phyloP scores from a whole-genome alignment of 2,329 filamentous ascomycete genomes.

The Parastagonospora nodorum region DNA sequence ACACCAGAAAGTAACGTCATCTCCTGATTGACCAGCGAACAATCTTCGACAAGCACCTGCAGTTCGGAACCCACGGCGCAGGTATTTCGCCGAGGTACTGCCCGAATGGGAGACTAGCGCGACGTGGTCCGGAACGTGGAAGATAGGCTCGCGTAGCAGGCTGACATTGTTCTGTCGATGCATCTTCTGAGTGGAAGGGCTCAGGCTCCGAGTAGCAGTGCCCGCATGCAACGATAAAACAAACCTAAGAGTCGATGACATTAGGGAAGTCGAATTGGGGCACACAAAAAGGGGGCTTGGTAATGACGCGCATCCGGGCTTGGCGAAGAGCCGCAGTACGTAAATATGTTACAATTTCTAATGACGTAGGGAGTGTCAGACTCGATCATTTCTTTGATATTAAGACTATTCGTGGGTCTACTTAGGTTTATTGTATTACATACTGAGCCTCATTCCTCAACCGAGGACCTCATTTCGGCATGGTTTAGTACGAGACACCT shows the following conservation, averaged over 20 bases:
- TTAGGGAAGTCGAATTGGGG: neutral
- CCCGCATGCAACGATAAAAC: too few relatives aligned
- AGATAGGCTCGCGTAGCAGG: neutral
- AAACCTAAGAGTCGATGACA: neutral
- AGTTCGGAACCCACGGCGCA: neutral
- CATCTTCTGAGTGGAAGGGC: too few relatives aligned
- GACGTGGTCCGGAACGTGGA: neutral
- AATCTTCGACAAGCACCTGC: too few relatives aligned
- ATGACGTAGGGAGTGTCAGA: neutral
- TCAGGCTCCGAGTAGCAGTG: too few relatives aligned
- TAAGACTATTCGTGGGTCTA: too few relatives aligned
- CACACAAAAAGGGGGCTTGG: neutral
- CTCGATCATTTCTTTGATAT: too few relatives aligned
- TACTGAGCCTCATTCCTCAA: too few relatives aligned
- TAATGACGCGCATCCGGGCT: constrained; percentile 2
- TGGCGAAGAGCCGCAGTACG: constrained; percentile 8
- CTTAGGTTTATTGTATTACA: too few relatives aligned
- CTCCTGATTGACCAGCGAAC: neutral
- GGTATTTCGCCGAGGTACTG: constrained; percentile 15
- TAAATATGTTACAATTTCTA: neutral
- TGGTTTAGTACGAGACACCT: too few relatives aligned
- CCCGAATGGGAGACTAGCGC: constrained; percentile 4
- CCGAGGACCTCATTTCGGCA: too few relatives aligned
- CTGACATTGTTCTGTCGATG: too few relatives aligned
- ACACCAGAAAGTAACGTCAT: constrained; percentile 9